Evolutionary conservation across 768 basidiomycete species (phyloP).

Genomic region (Lentinula aciculospora): DNA sequence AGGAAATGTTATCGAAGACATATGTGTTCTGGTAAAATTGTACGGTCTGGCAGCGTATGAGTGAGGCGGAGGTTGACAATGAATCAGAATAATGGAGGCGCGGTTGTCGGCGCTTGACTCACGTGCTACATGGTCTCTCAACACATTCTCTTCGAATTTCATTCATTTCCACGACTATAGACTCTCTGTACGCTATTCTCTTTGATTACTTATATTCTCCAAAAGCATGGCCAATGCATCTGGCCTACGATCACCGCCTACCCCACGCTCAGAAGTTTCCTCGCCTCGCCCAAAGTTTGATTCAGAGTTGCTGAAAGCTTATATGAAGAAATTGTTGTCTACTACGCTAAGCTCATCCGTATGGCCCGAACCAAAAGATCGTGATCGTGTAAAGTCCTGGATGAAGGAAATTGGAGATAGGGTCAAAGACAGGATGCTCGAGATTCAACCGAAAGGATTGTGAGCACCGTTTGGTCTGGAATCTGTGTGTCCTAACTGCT

Average conservation of each 20-base stretch:
- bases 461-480: slow-evolving; percentile 35
- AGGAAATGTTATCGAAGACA: slow-evolving; percentile 71
- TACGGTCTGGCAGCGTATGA: too few species aligned
- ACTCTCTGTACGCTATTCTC: neutral
- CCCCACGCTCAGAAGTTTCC: slow-evolving; percentile 55
- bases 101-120: neutral
- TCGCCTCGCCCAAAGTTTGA: slow-evolving; percentile 65
- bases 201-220: neutral
- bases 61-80: too few species aligned
- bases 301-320: slow-evolving; percentile 62
- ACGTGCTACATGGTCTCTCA: too few species aligned
- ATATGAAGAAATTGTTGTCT: slow-evolving; percentile 78
- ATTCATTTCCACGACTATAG: too few species aligned
- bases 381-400: slow-evolving; percentile 66
- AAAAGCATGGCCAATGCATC: slow-evolving; percentile 21
- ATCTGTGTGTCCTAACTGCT: slow-evolving; percentile 9
- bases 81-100: too few species aligned
- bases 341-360: slow-evolving; percentile 57
- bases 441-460: slow-evolving; percentile 80
- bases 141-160: neutral
- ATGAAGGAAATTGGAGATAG: slow-evolving; percentile 83
- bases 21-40: too few species aligned
- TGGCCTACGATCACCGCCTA: slow-evolving; percentile 57
- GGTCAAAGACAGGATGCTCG: slow-evolving; percentile 81
- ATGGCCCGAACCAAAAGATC: slow-evolving; percentile 68